Conservation (phyloP, 2,329 filamentous ascomycete genomes). For the Bimuria novae-zelandiae region DNA sequence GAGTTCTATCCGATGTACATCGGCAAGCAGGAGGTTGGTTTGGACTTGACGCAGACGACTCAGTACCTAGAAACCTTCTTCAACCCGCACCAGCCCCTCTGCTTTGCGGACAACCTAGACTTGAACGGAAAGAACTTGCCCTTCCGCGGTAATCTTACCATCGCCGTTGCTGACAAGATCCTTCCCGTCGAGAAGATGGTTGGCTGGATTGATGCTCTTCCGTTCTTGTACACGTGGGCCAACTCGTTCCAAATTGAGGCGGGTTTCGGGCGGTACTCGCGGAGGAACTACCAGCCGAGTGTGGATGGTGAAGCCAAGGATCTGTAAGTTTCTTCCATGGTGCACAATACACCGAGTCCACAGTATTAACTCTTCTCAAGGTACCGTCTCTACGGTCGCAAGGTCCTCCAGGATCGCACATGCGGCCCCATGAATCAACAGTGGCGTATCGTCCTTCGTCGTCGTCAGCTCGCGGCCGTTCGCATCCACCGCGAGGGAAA, state of each 20-base stretch:
- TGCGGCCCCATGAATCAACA: conserved; percentile 27
- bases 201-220: conserved; percentile 26
- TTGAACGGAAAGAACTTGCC: conserved; percentile 20
- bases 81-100: not conserved
- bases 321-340: conserved; percentile 24
- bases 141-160: conserved; percentile 32
- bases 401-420: conserved; percentile 23
- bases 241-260: conserved; percentile 34
- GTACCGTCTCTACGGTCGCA: conserved; percentile 38
- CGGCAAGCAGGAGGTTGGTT: conserved; percentile 29
- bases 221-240: conserved; percentile 34
- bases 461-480: conserved; percentile 16
- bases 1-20: conserved; percentile 35
- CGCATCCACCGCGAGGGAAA: not conserved
- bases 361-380: conserved; percentile 13
- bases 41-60: conserved; percentile 29
- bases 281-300: conserved; percentile 16
- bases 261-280: conserved; percentile 36
- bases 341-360: no score
- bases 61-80: conserved; percentile 31
- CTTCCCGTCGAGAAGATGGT: conserved; percentile 14
- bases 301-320: conserved; percentile 40
- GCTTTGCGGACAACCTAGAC: not conserved
- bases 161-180: conserved; percentile 27
- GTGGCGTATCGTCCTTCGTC: conserved; percentile 31